A percentile compares a stretch with the other conserved stretches of the same genome.
Conservation (phyloP, 768 basidiomycete genomes). For the Mrakia gelida region DNA sequence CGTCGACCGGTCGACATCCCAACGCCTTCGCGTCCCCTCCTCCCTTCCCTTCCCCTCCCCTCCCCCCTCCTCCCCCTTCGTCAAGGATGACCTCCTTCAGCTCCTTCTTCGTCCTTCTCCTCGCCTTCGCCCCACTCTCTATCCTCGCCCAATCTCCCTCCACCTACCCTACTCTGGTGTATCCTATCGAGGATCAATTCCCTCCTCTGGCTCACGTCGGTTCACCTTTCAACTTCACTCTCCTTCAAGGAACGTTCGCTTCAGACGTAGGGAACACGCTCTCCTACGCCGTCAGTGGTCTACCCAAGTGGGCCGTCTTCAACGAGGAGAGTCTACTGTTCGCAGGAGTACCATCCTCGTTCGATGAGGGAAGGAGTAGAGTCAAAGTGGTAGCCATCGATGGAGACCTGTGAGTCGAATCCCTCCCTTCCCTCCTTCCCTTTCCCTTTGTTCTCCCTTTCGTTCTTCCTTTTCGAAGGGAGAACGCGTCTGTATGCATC, state of each 20-base stretch:
- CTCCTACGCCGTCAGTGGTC: constrained; percentile 53
- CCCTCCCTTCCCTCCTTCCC: not conserved
- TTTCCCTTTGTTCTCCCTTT: not conserved
- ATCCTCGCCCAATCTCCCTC: not conserved
- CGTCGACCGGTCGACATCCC: not conserved
- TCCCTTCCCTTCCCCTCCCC: not conserved
- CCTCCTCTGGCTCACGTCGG: constrained; percentile 70
- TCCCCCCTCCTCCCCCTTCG: not conserved
- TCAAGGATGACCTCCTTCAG: not conserved
- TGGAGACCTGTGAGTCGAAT: constrained; percentile 47
- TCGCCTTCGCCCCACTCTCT: not conserved
- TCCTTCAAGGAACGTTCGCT: constrained; percentile 62
- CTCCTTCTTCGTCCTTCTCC: not conserved
- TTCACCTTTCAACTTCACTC: constrained; percentile 63
- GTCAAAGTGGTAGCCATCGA: constrained; percentile 61
- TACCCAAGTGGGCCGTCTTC: constrained; percentile 77
- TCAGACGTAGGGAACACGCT: constrained; percentile 45
- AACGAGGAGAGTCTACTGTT: constrained; percentile 60
- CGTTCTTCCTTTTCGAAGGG: too few species aligned
- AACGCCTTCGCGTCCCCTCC: not conserved
- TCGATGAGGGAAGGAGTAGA: constrained; percentile 59
- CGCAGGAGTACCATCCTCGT: constrained; percentile 59
- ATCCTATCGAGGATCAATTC: constrained; percentile 66
- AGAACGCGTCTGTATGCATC: not conserved
- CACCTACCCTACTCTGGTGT: constrained; percentile 47